Evolutionary conservation across 176 grass and related monocot genomes (phyloP).

Genomic region (Zizania latifolia): DNA sequence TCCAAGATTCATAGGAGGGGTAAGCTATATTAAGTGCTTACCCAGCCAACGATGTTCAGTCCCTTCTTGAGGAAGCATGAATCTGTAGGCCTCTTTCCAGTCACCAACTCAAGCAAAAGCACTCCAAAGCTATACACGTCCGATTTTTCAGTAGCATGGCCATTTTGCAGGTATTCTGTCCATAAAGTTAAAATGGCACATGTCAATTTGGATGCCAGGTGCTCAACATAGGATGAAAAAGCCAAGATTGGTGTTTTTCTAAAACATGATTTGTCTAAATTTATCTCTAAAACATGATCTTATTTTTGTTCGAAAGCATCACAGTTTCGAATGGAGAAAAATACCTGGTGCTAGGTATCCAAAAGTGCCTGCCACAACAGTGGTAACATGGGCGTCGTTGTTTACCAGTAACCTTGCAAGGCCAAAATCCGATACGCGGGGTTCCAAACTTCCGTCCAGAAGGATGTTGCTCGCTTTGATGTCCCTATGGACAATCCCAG

Average conservation of each 20-base stretch:
- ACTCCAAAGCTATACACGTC: conserved; percentile 95
- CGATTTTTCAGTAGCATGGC: conserved; percentile 73
- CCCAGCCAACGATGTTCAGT: conserved; percentile 97
- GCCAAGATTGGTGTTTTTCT: background rate
- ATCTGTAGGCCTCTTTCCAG: conserved; percentile 82
- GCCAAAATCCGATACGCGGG: conserved; percentile 84
- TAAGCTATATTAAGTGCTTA: conserved; percentile 8
- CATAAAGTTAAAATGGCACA: background rate
- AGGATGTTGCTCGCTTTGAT: conserved; percentile 98
- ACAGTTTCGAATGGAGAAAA: background rate
- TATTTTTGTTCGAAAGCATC: background rate
- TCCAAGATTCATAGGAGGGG: background rate
- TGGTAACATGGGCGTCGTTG: conserved; percentile 61
- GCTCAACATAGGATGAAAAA: background rate
- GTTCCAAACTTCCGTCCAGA: conserved; percentile 78
- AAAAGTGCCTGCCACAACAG: conserved; percentile 85
- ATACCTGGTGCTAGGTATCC: conserved; percentile 91
- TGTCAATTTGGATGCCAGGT: background rate
- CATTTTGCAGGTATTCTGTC: conserved; percentile 91
- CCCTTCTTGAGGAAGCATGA: conserved; percentile 76
- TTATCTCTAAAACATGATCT: background rate
- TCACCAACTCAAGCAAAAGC: conserved; percentile 81
- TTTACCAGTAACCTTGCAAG: conserved; percentile 81
- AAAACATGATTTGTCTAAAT: background rate
- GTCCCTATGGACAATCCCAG: conserved; percentile 79